Conservation (phyloP, 1,284 basidiomycete species). For the Trichosporon ovoides region DNA sequence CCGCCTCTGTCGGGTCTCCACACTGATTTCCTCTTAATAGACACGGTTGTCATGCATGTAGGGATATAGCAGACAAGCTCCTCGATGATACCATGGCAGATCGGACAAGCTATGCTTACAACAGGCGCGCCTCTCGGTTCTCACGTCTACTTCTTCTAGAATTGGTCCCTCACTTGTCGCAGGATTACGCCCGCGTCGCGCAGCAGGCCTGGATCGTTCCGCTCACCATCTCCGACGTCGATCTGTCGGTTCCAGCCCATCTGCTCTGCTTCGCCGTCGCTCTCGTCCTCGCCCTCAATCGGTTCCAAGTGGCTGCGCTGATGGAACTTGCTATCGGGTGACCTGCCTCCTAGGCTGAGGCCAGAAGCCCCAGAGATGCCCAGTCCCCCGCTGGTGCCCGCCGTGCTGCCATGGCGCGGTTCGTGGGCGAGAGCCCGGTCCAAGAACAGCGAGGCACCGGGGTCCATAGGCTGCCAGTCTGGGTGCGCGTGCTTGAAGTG, state of each 20-base stretch:
- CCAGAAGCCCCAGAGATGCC: not conserved
- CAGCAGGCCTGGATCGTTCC: constrained; percentile 28
- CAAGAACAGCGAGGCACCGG: constrained; percentile 75
- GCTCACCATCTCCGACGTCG: constrained; percentile 22
- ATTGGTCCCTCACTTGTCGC: constrained; percentile 42
- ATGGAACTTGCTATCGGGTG: constrained; percentile 1
- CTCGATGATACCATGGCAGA: not conserved
- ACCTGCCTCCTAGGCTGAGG: not conserved
- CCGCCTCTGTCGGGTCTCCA: not conserved
- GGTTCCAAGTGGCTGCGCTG: not conserved
- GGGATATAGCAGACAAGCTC: not conserved
- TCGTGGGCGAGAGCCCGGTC: constrained; percentile 65
- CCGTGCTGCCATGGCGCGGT: not conserved
- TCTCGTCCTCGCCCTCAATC: constrained; percentile 13
- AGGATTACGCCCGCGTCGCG: constrained; percentile 42
- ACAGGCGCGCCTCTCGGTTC: not conserved
- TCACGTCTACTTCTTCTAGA: not conserved
- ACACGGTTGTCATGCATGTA: constrained; percentile 6
- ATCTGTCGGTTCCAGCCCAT: constrained; percentile 20
- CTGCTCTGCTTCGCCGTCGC: constrained; percentile 21
- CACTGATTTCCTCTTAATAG: not conserved
- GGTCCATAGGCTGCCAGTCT: constrained; percentile 86
- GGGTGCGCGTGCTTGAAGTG: constrained; percentile 95
- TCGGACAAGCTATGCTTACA: constrained; percentile 4
- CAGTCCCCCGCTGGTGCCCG: not conserved